Evolutionary conservation across 768 basidiomycete genomes (phyloP), one percentile per base, ranked within the genome.

Genomic region (Xerocomus potaroensis): DNA sequence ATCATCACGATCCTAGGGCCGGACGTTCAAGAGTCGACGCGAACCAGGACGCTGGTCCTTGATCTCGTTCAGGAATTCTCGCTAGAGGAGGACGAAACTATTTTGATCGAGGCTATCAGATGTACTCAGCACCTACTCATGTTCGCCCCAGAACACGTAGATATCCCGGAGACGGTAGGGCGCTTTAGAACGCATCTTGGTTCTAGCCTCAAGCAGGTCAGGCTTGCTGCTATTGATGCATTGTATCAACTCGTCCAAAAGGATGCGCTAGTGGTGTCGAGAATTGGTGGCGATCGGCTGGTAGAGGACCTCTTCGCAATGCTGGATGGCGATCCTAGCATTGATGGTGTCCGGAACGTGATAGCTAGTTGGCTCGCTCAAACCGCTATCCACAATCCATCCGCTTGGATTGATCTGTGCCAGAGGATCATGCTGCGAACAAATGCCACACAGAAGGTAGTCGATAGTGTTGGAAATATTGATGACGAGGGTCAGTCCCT

Each of bases 341-440:
- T 97, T 14, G 87, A 95, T 53, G 96, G 96, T 4, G 93, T 98
- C 19, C 76, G 89, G 24, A 87, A 91, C 51, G 92, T 97, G 48
- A 98, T 98, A 56, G 73, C 80, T 11, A 91, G 87, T 53, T 99
- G 96, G 96, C 73, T 98, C 7, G 81, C 87, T 52, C 96, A 99
- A 65, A 98, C 96, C 0, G 94, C 91, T 1, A 76, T 89, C 16
- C 80, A 89, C 47, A 90, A 93, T 51, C 95, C 96, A 0, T 92
- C 88, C 0, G 96, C 94, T 1, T 99, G 96, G 96, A 96, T 99
- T 46, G 93, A 94, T 60, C 75, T 98, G 1, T 98, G 95, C 58
- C 95, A 97, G 65, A 75, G 92, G 21, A 98, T 99, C 61, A 97
- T 99, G 92, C 84, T 90, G 6, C 78, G 90, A 9, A 94, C 92